Conservation (phyloP, 352 stramenopile genomes). For the Phytophthora pinifolia region DNA sequence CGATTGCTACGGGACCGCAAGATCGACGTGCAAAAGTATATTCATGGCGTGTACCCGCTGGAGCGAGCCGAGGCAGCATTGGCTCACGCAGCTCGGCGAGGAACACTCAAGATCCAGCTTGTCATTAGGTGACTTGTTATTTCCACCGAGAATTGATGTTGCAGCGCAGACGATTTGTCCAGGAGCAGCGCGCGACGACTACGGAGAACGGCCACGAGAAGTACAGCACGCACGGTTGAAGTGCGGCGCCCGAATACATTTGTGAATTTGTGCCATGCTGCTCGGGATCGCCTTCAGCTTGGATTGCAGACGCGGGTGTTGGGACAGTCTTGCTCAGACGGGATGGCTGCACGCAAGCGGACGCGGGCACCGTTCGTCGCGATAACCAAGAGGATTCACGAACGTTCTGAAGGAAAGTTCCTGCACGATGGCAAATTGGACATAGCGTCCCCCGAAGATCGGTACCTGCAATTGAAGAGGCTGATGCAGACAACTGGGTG, state of each 20-base stretch:
- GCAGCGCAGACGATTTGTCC: constrained; percentile 9
- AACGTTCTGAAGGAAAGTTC: constrained; percentile 16
- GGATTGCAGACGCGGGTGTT: neutral
- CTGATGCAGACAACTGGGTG: neutral
- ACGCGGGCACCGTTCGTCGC: constrained; percentile 9
- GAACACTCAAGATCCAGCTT: constrained; percentile 68
- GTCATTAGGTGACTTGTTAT: constrained; percentile 32
- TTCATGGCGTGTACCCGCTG: constrained; percentile 63
- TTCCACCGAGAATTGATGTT: constrained; percentile 8
- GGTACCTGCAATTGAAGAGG: neutral
- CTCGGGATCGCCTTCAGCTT: constrained; percentile 4
- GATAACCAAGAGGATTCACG: constrained; percentile 20
- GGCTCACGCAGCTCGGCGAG: constrained; percentile 44
- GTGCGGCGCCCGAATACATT: constrained; percentile 31
- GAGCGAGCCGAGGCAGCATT: constrained; percentile 46
- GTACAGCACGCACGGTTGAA: constrained; percentile 26
- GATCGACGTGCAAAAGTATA: constrained; percentile 69
- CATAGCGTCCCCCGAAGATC: no score
- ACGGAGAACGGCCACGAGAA: constrained; percentile 10
- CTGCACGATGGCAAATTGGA: neutral
- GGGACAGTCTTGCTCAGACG: neutral
- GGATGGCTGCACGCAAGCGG: constrained; percentile 1
- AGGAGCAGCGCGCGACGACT: constrained; percentile 12
- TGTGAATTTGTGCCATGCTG: constrained; percentile 17
- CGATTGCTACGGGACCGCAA: constrained; percentile 46